These are phyloP conservation scores for Kurtzmaniella quercitrusa DNA, from an alignment of 1,139 yeast genomes.

Conservation along the genomic window DNA sequence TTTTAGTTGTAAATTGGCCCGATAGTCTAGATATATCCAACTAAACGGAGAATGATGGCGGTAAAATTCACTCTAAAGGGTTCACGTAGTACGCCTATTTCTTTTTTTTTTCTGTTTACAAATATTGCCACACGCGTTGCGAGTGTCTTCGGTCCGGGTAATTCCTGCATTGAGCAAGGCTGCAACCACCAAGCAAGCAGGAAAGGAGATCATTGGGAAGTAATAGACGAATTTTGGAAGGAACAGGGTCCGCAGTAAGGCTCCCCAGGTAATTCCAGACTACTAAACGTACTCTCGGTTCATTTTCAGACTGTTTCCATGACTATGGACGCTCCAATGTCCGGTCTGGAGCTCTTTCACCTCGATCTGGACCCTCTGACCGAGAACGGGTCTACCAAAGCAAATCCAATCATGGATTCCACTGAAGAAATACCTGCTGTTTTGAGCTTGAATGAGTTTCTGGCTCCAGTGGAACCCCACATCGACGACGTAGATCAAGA, in stretches of 20 bases:
- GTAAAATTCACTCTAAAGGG: neutral
- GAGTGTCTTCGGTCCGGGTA: neutral
- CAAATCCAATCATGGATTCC: neutral
- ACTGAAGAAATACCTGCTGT: neutral
- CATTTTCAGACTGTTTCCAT: neutral
- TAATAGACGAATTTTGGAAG: too few relatives aligned
- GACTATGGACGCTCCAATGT: neutral
- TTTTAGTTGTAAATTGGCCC: constrained; percentile 7
- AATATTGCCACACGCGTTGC: neutral
- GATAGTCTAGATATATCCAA: constrained; percentile 3
- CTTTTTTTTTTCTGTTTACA: neutral
- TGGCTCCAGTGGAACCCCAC: neutral
- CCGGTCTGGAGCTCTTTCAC: neutral
- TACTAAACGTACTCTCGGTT: neutral
- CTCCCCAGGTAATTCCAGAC: neutral
- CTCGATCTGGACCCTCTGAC: neutral
- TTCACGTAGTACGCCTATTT: neutral
- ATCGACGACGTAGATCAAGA: neutral
- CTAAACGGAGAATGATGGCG: neutral
- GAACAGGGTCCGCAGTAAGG: neutral
- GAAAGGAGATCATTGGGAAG: too few relatives aligned
- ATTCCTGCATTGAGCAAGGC: neutral
- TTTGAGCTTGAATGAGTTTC: neutral
- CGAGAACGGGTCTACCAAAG: neutral
- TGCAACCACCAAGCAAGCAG: neutral